Percentiles rank a stretch among this genome's conserved stretches.
Evolutionary conservation across 441 rosid species (phyloP).

Genomic region (Syzygium syzygioides): DNA sequence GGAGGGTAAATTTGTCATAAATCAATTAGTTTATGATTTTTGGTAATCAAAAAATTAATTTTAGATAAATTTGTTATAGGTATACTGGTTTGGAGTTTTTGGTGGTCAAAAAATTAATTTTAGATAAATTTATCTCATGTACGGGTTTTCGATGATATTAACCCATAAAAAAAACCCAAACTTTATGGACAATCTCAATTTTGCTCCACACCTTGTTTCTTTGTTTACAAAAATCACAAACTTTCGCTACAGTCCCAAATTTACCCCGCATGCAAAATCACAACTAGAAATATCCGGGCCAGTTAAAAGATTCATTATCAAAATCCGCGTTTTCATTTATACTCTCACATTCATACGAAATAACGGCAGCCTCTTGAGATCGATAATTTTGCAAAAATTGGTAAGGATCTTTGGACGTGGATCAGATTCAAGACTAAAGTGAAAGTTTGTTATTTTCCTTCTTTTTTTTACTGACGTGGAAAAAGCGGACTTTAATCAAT

Average conservation of each 20-base stretch:
- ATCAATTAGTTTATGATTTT: too few relatives aligned
- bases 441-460: background rate
- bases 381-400: background rate
- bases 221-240: background rate
- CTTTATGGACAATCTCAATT: too few relatives aligned
- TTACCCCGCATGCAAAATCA: fast-evolving
- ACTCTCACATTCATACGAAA: background rate
- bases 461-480: background rate
- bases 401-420: background rate
- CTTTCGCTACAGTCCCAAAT: background rate
- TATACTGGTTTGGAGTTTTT: too few relatives aligned
- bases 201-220: background rate
- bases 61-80: too few relatives aligned
- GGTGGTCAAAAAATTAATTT: too few relatives aligned
- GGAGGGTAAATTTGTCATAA: too few relatives aligned
- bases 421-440: background rate
- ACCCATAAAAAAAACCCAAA: too few relatives aligned
- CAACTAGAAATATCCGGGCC: too few relatives aligned
- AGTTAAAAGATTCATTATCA: too few relatives aligned
- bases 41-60: too few relatives aligned
- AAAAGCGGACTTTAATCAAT: background rate
- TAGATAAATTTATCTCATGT: too few relatives aligned
- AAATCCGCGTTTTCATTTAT: background rate
- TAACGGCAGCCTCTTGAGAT: fast-evolving
- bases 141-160: too few relatives aligned